These are phyloP conservation scores for Phytophthora tubulina DNA, from an alignment of 352 stramenopile genomes.

Conservation along the genomic window DNA sequence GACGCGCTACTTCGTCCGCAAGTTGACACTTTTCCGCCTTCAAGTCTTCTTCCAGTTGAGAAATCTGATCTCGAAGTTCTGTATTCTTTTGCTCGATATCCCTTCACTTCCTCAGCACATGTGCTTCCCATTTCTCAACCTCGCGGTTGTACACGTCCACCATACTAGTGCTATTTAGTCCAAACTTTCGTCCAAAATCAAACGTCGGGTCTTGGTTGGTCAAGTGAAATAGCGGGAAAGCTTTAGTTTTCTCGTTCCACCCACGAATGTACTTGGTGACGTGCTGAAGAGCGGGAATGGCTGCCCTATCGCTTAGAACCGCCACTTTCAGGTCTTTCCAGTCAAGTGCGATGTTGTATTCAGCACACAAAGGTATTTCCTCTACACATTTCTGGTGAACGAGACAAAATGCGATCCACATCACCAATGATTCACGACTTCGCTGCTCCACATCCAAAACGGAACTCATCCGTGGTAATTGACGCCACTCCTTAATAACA, in stretches of 20 bases:
- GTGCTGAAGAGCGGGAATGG: slow-evolving; percentile 39
- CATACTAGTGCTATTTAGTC: slow-evolving; percentile 21
- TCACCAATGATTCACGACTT: slow-evolving; percentile 50
- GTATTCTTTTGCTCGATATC: slow-evolving; percentile 11
- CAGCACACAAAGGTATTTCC: slow-evolving; percentile 14
- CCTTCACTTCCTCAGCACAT: slow-evolving; percentile 21
- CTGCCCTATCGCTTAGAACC: slow-evolving; percentile 43
- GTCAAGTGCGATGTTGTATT: slow-evolving; percentile 54
- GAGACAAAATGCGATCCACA: slow-evolving; percentile 59
- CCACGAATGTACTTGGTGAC: slow-evolving; percentile 53
- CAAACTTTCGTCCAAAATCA: slow-evolving; percentile 45
- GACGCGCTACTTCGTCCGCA: too few species aligned
- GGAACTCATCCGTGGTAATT: slow-evolving; percentile 21
- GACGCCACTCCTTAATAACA: slow-evolving; percentile 20
- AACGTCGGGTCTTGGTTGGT: slow-evolving; percentile 48
- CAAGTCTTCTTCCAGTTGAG: too few species aligned
- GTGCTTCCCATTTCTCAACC: slow-evolving; percentile 28
- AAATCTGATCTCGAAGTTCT: neutral
- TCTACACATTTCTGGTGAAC: slow-evolving; percentile 39
- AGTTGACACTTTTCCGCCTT: too few species aligned
- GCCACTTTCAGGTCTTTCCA: slow-evolving; percentile 48
- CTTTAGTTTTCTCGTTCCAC: slow-evolving; percentile 32
- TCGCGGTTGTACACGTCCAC: slow-evolving; percentile 14
- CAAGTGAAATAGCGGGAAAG: slow-evolving; percentile 53
- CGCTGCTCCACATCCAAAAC: slow-evolving; percentile 47